Evolutionary conservation across 768 basidiomycete genomes (phyloP), one percentile per base, ranked within the genome.

Genomic region (Aureoboletus auriporus): DNA sequence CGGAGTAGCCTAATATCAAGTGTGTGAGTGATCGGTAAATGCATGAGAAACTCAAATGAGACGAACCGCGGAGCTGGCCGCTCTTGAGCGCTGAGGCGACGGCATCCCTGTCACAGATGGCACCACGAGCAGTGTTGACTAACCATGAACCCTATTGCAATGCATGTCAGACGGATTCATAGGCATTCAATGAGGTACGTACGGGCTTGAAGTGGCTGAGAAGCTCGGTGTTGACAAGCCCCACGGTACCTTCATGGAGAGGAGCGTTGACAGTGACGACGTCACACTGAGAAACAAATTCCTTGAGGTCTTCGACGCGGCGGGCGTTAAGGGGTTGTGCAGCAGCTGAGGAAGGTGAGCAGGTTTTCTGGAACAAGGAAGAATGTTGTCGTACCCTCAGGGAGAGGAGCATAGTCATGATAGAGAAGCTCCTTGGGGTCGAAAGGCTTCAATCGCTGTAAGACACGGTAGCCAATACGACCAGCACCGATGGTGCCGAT

Each of bases 121-220:
- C 91, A 49, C 90, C 90, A 57, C 89, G 87, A 43, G 89, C 89
- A 23, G 89, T 91, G 78, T 94, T 94, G 62, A 95, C 88, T 58
- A 93, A 79, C 84, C 86, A 91, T n/a, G 90, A 79, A 44, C 90
- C 91, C 67, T 86, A 84, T 14, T 3, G 6, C 8, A 14, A 26
- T 9, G 6, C 26, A 33, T 7, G 26, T 48, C 30, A 47, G 30
- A 38, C 3, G 12, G 7, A 12, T 13, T n/a, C 26, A 13, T 38
- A 6, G 3, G 9, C 16, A 6, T 8, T 20, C 9, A 31, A 16
- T 16, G 17, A 14, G 10, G 13, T 26, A 43, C 47, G 13, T 26
- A 42, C 50, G 0, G 29, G 27, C 78, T 94, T 94, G 77, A 93
- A 86, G 70, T 88, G 84, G 65, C 77, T 76, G 55, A 93, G 72